These are phyloP conservation scores for Yarrowia sp. DNA, from an alignment of 805 yeast species.

Conservation along the genomic window DNA sequence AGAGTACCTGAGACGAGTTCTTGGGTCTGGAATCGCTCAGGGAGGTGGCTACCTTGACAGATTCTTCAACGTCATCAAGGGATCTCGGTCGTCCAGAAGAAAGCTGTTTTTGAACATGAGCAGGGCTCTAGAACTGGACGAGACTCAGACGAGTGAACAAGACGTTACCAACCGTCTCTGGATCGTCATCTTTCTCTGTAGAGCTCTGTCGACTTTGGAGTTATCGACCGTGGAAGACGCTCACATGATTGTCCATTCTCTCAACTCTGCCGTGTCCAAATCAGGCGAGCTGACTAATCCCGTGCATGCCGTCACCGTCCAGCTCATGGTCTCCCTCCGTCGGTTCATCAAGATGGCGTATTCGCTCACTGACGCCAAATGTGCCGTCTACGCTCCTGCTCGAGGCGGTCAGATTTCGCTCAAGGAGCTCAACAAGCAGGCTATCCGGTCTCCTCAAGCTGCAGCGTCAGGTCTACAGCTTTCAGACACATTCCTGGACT, in stretches of 20 bases:
- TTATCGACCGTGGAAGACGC: slow-evolving; percentile 61
- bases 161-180: slow-evolving; percentile 44
- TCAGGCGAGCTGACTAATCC: slow-evolving; percentile 49
- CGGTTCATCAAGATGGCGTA: slow-evolving; percentile 39
- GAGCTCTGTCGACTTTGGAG: slow-evolving; percentile 53
- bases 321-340: slow-evolving; percentile 38
- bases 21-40: slow-evolving; percentile 43
- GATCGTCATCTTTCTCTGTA: slow-evolving; percentile 51
- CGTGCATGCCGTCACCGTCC: slow-evolving; percentile 36
- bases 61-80: slow-evolving; percentile 56
- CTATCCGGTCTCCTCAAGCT: background rate
- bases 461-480: background rate
- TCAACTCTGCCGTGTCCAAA: slow-evolving; percentile 55
- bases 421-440: slow-evolving; percentile 31
- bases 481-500: slow-evolving; percentile 9
- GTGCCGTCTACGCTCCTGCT: slow-evolving; percentile 40
- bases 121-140: slow-evolving; percentile 49
- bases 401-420: slow-evolving; percentile 11
- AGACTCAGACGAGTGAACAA: slow-evolving; percentile 45
- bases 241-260: slow-evolving; percentile 53
- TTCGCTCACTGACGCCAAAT: slow-evolving; percentile 40
- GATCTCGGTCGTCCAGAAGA: slow-evolving; percentile 53
- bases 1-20: slow-evolving; percentile 51
- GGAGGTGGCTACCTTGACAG: slow-evolving; percentile 52
- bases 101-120: slow-evolving; percentile 53